Evolutionary conservation across 306 rosid genomes (phyloP).

Genomic region (Castanopsis chinensis): DNA sequence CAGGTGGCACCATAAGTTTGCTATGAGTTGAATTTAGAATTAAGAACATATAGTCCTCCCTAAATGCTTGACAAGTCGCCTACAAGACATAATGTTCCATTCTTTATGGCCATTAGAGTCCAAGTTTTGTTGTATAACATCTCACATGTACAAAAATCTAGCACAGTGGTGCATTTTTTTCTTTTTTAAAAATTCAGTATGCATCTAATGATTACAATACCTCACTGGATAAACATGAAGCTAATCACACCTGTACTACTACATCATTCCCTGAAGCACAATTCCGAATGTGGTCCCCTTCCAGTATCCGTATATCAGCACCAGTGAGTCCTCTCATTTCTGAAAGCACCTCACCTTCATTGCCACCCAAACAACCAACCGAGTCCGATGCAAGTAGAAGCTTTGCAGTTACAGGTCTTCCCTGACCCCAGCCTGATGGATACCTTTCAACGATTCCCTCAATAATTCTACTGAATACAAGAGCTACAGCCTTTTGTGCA

Average conservation of each 20-base stretch:
- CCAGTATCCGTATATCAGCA: conserved; percentile 43
- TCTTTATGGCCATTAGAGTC: background rate
- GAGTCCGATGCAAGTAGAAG: conserved; percentile 43
- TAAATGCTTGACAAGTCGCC: conserved; percentile 14
- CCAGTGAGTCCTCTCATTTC: conserved; percentile 48
- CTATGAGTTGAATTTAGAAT: background rate
- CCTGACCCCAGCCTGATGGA: conserved; percentile 28
- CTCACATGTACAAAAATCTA: conserved; percentile 1
- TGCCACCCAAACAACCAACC: conserved; percentile 34
- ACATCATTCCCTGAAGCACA: conserved; percentile 33
- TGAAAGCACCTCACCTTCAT: conserved; percentile 44
- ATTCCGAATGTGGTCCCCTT: conserved; percentile 30
- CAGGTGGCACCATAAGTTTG: conserved; percentile 14
- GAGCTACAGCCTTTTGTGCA: conserved; percentile 61
- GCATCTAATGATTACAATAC: background rate
- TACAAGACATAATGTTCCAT: background rate
- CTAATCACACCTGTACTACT: conserved; percentile 48
- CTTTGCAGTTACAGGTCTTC: conserved; percentile 44
- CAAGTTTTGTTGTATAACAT: background rate
- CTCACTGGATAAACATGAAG: conserved; percentile 15
- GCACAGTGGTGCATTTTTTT: background rate
- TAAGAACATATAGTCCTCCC: conserved; percentile 8
- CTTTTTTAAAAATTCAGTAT: background rate
- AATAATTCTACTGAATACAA: conserved; percentile 53
- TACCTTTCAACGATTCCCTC: conserved; percentile 48